Evolutionary conservation across 352 stramenopile genomes (phyloP), one percentile per base, ranked within the genome.

Genomic region (Blastocystis sp.): DNA sequence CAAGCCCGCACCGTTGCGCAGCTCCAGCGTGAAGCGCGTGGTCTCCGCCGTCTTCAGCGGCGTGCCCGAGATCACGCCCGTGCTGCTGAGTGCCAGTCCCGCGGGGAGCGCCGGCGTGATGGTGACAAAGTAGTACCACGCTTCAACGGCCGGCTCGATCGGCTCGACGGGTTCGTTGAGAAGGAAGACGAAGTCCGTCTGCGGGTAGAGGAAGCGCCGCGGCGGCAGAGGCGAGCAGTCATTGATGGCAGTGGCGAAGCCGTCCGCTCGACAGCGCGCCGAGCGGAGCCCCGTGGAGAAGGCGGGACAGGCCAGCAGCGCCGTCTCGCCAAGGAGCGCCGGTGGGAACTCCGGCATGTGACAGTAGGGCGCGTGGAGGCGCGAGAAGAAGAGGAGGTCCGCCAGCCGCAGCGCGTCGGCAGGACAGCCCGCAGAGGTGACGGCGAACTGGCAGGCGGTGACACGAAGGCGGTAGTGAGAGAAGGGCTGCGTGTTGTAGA

Each of bases 401-500:
- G 23, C 40, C 21, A 74, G 14, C 7, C 19, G 11, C n/a, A 74
- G 21, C 14, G 17, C 43, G 28, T 28, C 64, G 21, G 10, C 34
- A 0, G 28, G 28, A 34, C 28, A 34, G 21, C 64, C 34, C 3
- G 7, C n/a, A 21, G 64, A 43, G 21, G 21, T 2, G 17, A 10
- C 5, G 48, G 5, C 14, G 48, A 56, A 56, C 28, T 45, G 10
- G 40, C 64, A 74, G 41, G n/a, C 21, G 17, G 34, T 38, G 23
- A 45, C 64, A 28, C 40, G 40, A 14, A 74, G n/a, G 21, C 64
- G 64, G 41, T 74, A 74, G 5, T 43, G 11, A 9, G 28, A 52
- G 17, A 53, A 74, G 34, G 64, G 23, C 64, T 45, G 28, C 34
- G 40, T 23, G 41, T 74, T 74, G 34, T 52, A 74, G 40, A 74